Conservation (phyloP, 2,329 filamentous ascomycete species). For the Apiospora koreana region DNA sequence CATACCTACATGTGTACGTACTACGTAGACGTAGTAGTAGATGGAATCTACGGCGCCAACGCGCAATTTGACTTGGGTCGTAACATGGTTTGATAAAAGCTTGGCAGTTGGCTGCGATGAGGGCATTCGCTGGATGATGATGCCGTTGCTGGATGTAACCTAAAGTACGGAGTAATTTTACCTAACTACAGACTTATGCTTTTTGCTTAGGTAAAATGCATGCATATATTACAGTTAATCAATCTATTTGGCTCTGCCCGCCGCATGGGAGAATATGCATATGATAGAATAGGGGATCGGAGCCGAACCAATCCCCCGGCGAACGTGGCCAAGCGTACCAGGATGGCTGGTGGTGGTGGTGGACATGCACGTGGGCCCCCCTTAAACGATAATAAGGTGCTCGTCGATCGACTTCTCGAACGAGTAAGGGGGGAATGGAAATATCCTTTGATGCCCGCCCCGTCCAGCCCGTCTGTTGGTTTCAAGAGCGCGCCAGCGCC, state of each 20-base stretch:
- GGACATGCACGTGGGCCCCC: neutral
- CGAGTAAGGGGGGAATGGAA: neutral
- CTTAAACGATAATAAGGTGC: neutral
- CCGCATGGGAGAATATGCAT: neutral
- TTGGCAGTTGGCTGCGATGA: neutral
- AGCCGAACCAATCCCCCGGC: neutral
- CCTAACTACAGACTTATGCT: too few species aligned
- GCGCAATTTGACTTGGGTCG: neutral
- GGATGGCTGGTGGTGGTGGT: neutral
- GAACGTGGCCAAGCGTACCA: neutral
- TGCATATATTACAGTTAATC: neutral
- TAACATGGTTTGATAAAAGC: neutral
- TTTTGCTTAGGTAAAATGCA: neutral
- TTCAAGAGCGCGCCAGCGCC: neutral
- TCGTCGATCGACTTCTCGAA: constrained; percentile 8
- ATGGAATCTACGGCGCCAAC: neutral
- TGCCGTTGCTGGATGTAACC: neutral
- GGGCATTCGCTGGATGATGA: neutral
- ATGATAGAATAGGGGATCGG: neutral
- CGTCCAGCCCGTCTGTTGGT: neutral
- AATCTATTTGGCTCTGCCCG: neutral
- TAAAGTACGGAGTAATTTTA: too few species aligned
- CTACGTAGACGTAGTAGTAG: neutral
- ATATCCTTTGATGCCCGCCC: neutral
- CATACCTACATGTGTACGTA: too few species aligned